These are phyloP conservation scores for Mycena chlorophos DNA, from an alignment of 768 basidiomycete genomes.

Conservation along the genomic window DNA sequence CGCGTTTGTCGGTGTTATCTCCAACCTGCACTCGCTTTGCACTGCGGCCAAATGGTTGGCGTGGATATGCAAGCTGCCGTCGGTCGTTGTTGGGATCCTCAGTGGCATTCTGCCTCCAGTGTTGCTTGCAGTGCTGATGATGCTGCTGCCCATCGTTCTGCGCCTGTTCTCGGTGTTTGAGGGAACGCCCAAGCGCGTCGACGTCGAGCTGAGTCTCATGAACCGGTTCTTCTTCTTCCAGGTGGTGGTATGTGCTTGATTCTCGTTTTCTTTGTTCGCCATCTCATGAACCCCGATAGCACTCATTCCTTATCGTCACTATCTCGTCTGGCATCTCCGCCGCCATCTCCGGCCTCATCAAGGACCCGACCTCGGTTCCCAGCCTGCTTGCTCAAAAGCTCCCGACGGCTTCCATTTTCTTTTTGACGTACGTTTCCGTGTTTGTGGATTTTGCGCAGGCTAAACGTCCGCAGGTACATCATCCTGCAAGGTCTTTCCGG, in stretches of 20 bases:
- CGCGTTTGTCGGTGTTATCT: conserved; percentile 81
- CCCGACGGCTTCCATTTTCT: conserved; percentile 85
- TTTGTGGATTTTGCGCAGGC: background rate
- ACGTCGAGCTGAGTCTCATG: conserved; percentile 90
- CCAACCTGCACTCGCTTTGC: conserved; percentile 77
- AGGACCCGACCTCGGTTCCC: conserved; percentile 71
- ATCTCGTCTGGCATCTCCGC: conserved; percentile 80
- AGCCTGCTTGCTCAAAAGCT: conserved; percentile 73
- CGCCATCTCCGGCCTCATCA: conserved; percentile 59
- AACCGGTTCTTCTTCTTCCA: conserved; percentile 89
- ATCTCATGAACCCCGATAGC: conserved; percentile 44
- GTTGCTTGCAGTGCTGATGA: conserved; percentile 85
- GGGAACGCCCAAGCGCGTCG: conserved; percentile 83
- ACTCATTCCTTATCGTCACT: conserved; percentile 92
- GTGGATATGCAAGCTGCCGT: conserved; percentile 79
- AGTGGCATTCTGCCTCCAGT: conserved; percentile 88
- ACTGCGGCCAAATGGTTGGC: conserved; percentile 64
- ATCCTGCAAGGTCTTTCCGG: conserved; percentile 80
- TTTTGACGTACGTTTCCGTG: conserved; percentile 65
- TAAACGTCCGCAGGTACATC: conserved; percentile 53
- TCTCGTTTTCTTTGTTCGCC: background rate
- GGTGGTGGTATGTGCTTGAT: conserved; percentile 66
- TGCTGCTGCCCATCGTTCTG: conserved; percentile 80
- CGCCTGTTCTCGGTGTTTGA: conserved; percentile 81
- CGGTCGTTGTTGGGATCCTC: conserved; percentile 74